phyloP scores from a whole-genome alignment of 2,329 filamentous ascomycete genomes.

The Aspergillus hortae region DNA sequence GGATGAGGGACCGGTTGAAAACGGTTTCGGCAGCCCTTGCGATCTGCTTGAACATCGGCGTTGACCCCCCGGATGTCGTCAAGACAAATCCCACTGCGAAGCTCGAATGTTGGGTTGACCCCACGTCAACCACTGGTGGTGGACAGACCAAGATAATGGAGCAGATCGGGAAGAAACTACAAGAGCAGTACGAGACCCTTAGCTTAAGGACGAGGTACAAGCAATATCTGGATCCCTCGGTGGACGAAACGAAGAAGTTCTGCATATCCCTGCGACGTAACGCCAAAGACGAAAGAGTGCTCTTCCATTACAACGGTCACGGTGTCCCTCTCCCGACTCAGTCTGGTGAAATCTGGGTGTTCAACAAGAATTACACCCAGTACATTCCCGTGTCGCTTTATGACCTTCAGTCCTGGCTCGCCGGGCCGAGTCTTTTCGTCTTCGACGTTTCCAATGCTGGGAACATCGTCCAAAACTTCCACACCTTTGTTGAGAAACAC shows the following conservation, averaged over 20 bases:
- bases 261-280: conserved; percentile 85
- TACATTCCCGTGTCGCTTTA: conserved; percentile 97
- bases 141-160: conserved; percentile 79
- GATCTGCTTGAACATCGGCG: conserved; percentile 93
- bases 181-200: conserved; percentile 92
- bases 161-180: conserved; percentile 92
- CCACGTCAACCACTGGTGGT: conserved; percentile 70
- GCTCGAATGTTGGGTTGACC: conserved; percentile 95
- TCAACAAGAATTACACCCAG: conserved; percentile 97
- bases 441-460: conserved; percentile 97
- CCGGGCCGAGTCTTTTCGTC: conserved; percentile 91
- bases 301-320: conserved; percentile 99
- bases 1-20: conserved; percentile 93
- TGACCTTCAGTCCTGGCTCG: conserved; percentile 92
- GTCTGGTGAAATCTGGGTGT: conserved; percentile 98
- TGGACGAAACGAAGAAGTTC: conserved; percentile 96
- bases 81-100: conserved; percentile 93
- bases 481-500: conserved; percentile 91
- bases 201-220: conserved; percentile 97
- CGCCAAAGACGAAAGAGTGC: conserved; percentile 89
- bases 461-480: conserved; percentile 92
- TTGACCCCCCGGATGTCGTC: conserved; percentile 94
- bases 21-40: conserved; percentile 93
- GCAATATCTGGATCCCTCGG: conserved; percentile 91
- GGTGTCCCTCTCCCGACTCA: conserved; percentile 93